Evolutionary conservation across 2,329 filamentous ascomycete genomes (phyloP).

Genomic region (Neofusicoccum parvum): DNA sequence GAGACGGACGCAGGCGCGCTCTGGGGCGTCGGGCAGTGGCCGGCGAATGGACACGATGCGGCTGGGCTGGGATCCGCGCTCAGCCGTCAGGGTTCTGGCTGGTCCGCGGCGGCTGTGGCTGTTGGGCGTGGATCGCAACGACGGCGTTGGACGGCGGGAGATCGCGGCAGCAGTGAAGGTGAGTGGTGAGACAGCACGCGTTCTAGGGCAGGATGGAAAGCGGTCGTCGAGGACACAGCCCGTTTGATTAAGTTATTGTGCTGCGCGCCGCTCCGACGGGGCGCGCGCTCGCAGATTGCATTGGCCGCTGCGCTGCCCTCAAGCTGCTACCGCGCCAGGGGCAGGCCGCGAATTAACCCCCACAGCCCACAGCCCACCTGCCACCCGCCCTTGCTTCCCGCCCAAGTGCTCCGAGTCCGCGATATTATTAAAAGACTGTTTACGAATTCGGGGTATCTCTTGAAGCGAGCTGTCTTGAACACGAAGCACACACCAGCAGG

Average conservation of each 20-base stretch:
- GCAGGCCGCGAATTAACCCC: constrained; percentile 15
- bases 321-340: constrained; percentile 13
- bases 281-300: constrained; percentile 14
- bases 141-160: constrained; percentile 1
- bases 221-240: constrained; percentile 8
- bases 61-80: constrained; percentile 9
- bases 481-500: constrained; percentile 3
- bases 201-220: background rate
- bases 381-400: constrained; percentile 15
- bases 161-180: background rate
- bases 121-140: background rate
- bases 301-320: constrained; percentile 18
- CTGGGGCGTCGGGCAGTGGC: background rate
- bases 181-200: background rate
- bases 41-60: background rate
- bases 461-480: constrained; percentile 14
- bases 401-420: background rate
- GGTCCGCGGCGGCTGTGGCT: constrained; percentile 12
- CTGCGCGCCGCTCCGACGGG: constrained; percentile 5
- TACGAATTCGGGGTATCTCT: constrained; percentile 17
- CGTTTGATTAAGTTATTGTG: constrained; percentile 20
- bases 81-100: background rate
- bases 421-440: constrained; percentile 16
- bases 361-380: background rate
- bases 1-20: background rate